Base-by-base conservation (phyloP, 2,329 filamentous ascomycete species). In the Fusarium torulosum region DNA sequence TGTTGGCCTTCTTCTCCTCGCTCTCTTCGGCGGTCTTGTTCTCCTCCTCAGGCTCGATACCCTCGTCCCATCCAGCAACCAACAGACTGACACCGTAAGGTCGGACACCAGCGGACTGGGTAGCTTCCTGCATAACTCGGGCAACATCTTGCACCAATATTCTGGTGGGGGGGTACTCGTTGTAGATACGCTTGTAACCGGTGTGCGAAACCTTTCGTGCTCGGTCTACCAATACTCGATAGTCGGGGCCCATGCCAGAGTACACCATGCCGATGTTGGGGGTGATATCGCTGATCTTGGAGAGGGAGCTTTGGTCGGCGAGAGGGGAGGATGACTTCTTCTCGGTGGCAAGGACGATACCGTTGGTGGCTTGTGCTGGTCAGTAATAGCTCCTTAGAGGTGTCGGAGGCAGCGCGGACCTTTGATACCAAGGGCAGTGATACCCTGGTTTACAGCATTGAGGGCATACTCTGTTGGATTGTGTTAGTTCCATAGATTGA, bases 221-320 rank as follows among this genome's bases (percentile, higher is more conserved):
- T 81, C 94, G 95, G 85, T 99, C 96, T 74, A 98, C 96, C 54
- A 99, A 88, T 59, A 99, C 93, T 80, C 96, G 90, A 85, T 98
- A 99, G 82, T 99, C 96, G 62, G 96, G 96, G 29, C 96, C 95
- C 96, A 99, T 99, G 79, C 96, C 96, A 52, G 94, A 94, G 84
- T 99, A 99, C 75, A 99, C 96, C 93, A 98, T 97, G 80, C 96
- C 96, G 81, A 99, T 98, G 86, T 99, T 96, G 76, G 96, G 96
- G 46, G 96, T 99, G 84, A 99, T 94, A 79, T 96, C 89, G 79
- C 93, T 97, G 84, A 99, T 93, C 86, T 99, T 99, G 75, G 94
- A 96, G 71, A 97, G 90, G 40, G 96, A 98, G 75, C 91, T 89
- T 74, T 96, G 91, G 79, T 99, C 96, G 85, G 97, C 95, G 76